Evolutionary conservation across 2,329 filamentous ascomycete species (phyloP).

Genomic region (Sporothrix mexicana): DNA sequence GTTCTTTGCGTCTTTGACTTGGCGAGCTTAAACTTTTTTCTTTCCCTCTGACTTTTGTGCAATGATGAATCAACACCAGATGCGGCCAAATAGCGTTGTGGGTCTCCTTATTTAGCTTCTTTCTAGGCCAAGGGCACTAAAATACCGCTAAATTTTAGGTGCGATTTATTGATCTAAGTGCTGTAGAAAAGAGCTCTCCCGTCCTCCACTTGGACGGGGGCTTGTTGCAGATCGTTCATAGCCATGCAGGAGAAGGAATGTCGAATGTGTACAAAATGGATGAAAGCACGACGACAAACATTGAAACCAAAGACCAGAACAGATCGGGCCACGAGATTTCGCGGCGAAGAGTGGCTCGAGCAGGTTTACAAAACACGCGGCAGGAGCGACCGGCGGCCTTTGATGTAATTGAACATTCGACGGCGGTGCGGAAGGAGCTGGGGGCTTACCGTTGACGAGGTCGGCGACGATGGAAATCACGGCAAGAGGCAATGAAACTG

Average conservation of each 20-base stretch:
- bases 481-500: background rate
- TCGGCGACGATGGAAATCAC: background rate
- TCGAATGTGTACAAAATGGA: background rate
- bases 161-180: background rate
- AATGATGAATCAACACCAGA: background rate
- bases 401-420: background rate
- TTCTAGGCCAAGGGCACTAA: background rate
- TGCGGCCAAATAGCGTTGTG: background rate
- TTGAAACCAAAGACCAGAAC: background rate
- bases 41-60: no score
- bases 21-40: no score
- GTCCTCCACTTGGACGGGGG: constrained; percentile 16
- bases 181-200: background rate
- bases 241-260: background rate
- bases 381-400: background rate
- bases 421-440: background rate
- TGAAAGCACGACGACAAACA: background rate
- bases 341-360: background rate
- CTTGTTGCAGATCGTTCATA: constrained; percentile 16
- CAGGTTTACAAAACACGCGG: background rate
- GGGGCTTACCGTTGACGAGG: background rate
- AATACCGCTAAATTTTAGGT: background rate
- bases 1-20: no score
- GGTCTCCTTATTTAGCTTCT: background rate
- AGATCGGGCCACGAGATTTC: background rate